Evolutionary conservation across 1,284 basidiomycete genomes (phyloP), one percentile per base, ranked within the genome.

Genomic region (Cutaneotrichosporon sp.): DNA sequence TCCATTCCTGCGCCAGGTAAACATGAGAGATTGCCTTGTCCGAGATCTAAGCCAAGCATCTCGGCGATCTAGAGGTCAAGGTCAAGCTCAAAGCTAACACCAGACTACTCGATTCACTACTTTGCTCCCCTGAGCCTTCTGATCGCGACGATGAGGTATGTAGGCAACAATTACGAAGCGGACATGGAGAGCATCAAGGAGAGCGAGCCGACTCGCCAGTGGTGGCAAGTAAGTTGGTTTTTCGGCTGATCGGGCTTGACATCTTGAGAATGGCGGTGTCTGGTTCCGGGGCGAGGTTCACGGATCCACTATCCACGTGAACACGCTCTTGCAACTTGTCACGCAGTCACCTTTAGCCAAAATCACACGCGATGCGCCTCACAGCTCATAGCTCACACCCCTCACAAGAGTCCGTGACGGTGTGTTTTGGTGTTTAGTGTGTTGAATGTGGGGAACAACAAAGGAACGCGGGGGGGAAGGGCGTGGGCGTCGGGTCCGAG

Each of bases 101-200:
- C 62, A 82, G 89, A 91, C 78, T 91, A 91, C 75, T 89, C 88
- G 36, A 91, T 91, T 72, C 83, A 89, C 72, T 84, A 89, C 72
- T 86, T 77, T 82, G 86, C 58, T 83, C 86, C 62, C 79, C 85
- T 70, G 57, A 69, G 70, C 52, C 84, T 91, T 34, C 84, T 91
- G 18, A 86, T 90, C 67, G 89, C 89, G 0, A 79, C 79, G 62
- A 80, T 81, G 79, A 72, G 78, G 42, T 82, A 81, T 66, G 73
- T 79, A 42, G 80, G 81, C 3, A 70, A 78, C 9, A 85, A 91
- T 71, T 90, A 86, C 60, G 85, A 85, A 50, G 80, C 70, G 18
- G 89, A 91, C 71, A 90, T 90, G 89, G 82, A 80, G 53, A 82
- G 78, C 34, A 84, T 90, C 42, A 86, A 83, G 7, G 83, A 85